Evolutionary conservation across 495 filamentous ascomycete genomes (phyloP).

Genomic region (Aspergillus ellipticus): DNA sequence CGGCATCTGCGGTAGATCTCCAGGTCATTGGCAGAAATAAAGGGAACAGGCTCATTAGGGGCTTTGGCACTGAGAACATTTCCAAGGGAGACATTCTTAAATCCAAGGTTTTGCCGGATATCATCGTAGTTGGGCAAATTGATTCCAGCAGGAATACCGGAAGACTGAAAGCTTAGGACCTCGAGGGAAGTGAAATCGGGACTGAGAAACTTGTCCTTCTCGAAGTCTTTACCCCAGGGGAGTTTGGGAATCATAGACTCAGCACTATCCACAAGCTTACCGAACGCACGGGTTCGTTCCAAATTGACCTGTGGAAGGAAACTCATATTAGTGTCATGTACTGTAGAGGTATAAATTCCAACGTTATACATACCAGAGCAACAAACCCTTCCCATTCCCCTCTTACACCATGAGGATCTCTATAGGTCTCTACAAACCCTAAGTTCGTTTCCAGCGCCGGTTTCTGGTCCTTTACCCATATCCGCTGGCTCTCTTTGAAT

Average conservation of each 20-base stretch:
- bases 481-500: slow-evolving; percentile 85
- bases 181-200: slow-evolving; percentile 92
- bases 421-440: slow-evolving; percentile 94
- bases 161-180: slow-evolving; percentile 69
- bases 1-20: slow-evolving; percentile 74
- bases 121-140: slow-evolving; percentile 91
- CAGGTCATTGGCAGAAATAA: slow-evolving; percentile 71
- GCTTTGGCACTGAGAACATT: slow-evolving; percentile 89
- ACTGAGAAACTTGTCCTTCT: slow-evolving; percentile 90
- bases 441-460: slow-evolving; percentile 88
- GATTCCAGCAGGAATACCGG: slow-evolving; percentile 78
- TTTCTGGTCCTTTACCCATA: slow-evolving; percentile 89
- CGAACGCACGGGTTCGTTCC: slow-evolving; percentile 88
- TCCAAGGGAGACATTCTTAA: slow-evolving; percentile 94
- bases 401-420: slow-evolving; percentile 86
- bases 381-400: slow-evolving; percentile 98
- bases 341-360: not conserved
- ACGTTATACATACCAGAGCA: slow-evolving; percentile 53
- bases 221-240: slow-evolving; percentile 84
- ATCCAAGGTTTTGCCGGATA: slow-evolving; percentile 87
- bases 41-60: slow-evolving; percentile 84
- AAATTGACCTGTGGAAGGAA: slow-evolving; percentile 56
- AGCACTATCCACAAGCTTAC: slow-evolving; percentile 74
- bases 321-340: slow-evolving; percentile 25
- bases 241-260: slow-evolving; percentile 80